Percentiles rank a stretch among this genome's conserved stretches.
Evolutionary conservation across 306 rosid genomes (phyloP).

Genomic region (Biancaea sappan): DNA sequence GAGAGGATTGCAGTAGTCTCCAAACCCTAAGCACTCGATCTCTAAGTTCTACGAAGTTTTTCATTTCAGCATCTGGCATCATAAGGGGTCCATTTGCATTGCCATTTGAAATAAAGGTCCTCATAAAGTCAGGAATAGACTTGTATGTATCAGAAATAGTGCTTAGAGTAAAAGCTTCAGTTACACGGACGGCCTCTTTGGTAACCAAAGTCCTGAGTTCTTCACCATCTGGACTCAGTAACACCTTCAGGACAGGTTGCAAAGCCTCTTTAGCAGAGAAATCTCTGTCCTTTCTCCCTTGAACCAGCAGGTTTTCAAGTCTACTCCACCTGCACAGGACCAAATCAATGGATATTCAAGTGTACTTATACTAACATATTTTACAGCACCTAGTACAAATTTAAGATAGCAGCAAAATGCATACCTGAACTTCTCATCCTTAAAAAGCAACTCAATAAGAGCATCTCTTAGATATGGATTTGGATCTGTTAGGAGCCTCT

Average conservation of each 20-base stretch:
- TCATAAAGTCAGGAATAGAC: conserved; percentile 63
- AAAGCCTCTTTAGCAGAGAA: conserved; percentile 85
- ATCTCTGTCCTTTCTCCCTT: conserved; percentile 86
- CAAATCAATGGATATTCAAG: conserved; percentile 38
- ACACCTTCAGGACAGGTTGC: conserved; percentile 85
- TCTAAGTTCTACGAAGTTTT: conserved; percentile 68
- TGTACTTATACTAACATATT: conserved; percentile 26
- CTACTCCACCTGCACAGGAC: conserved; percentile 76
- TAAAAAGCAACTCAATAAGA: conserved; percentile 85
- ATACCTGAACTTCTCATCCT: conserved; percentile 85
- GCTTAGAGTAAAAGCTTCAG: conserved; percentile 73
- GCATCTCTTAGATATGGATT: conserved; percentile 95
- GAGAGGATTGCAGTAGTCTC: conserved; percentile 71
- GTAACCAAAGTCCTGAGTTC: conserved; percentile 62
- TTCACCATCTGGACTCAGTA: conserved; percentile 85
- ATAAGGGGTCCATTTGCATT: conserved; percentile 63
- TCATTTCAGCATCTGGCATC: conserved; percentile 57
- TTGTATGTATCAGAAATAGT: conserved; percentile 69
- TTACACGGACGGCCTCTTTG: conserved; percentile 83
- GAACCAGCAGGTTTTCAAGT: conserved; percentile 78
- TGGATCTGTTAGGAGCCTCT: conserved; percentile 91
- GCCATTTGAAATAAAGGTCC: conserved; percentile 57
- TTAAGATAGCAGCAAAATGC: conserved; percentile 32
- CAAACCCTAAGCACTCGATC: conserved; percentile 77
- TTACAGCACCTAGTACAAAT: conserved; percentile 16